A percentile compares a stretch with the other conserved stretches of the same genome.
phyloP scores from a whole-genome alignment of 306 rosid genomes.

The Fragaria ananassa region DNA sequence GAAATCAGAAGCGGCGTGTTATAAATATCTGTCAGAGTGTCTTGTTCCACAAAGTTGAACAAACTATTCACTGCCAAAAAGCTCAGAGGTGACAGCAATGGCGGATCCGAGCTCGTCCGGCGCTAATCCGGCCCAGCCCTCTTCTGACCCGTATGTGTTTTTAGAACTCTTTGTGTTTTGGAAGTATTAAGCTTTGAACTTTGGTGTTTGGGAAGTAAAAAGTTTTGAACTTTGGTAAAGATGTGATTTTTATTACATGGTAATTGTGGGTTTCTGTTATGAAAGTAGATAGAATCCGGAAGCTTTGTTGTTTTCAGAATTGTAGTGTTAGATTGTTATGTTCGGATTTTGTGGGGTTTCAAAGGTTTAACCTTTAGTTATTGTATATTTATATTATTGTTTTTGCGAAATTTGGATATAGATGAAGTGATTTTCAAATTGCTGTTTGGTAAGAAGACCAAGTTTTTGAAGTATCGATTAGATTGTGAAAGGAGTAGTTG shows the following conservation, averaged over 20 bases:
- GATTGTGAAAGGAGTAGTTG: neutral
- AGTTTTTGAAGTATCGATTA: neutral
- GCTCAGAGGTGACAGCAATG: constrained; percentile 16
- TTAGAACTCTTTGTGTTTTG: neutral
- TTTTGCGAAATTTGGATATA: too few relatives aligned
- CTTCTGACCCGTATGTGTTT: constrained; percentile 24
- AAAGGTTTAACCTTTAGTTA: neutral
- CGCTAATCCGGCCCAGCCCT: constrained; percentile 10
- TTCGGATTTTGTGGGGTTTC: neutral
- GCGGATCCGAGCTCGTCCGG: constrained; percentile 19
- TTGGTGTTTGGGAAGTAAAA: neutral
- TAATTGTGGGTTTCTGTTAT: neutral
- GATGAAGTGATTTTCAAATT: too few relatives aligned
- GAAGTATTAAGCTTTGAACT: neutral
- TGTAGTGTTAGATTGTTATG: neutral
- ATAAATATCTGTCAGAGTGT: neutral
- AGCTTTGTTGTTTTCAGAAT: neutral
- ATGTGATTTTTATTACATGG: neutral
- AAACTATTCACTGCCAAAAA: neutral
- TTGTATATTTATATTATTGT: neutral
- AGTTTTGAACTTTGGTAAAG: too few relatives aligned
- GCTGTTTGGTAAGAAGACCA: neutral
- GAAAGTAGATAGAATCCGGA: neutral
- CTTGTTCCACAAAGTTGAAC: neutral
- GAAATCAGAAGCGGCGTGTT: neutral